Evolutionary conservation across 441 rosid genomes (phyloP), one percentile per base, ranked within the genome.

Genomic region (Eutrema salsugineum): DNA sequence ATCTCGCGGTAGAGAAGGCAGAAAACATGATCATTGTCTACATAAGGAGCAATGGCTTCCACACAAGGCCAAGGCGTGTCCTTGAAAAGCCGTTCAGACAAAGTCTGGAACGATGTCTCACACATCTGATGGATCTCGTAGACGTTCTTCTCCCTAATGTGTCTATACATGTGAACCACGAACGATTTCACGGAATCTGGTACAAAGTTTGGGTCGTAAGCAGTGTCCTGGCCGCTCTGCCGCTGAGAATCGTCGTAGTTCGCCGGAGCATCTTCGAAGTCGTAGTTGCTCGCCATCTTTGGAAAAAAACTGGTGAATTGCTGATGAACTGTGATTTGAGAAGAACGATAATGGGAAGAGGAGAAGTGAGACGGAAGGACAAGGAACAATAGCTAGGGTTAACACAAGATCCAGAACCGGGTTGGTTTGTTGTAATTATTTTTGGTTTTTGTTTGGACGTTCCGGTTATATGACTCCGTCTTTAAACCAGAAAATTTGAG

Each of bases 71-170:
- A 94, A 0, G 99, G 94, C 7, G 97, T 83, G 56, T 94, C 98
- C 84, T 94, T 90, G 81, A 94, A 94, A 19, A 83, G 87, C 14
- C 96, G 85, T 10, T 92, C 97, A 4, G 96, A 94, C 15, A 94
- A 79, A 7, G 84, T 87, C 82, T 91, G 98, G 79, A 94, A 92
- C 15, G 98, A 94, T 12, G 88, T 87, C 86, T 94, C 99, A 80
- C 93, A 92, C 98, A 94, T 94, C 91, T 94, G 97, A 69, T 94
- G 97, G 83, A 92, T 94, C 91, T 90, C 99, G 85, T 91, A 94
- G 17, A 94, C 98, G 38, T 92, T 94, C 85, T 94, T 94, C 83
- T 92, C 99, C 59, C 99, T 80, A 36, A 94, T 94, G 84, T 92
- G 90, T 57, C 99, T 91, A 80, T 94, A 92, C 15, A 94, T 88